Evolutionary conservation across 73 alveolate species (phyloP).

Genomic region (Breviolum minutum): DNA sequence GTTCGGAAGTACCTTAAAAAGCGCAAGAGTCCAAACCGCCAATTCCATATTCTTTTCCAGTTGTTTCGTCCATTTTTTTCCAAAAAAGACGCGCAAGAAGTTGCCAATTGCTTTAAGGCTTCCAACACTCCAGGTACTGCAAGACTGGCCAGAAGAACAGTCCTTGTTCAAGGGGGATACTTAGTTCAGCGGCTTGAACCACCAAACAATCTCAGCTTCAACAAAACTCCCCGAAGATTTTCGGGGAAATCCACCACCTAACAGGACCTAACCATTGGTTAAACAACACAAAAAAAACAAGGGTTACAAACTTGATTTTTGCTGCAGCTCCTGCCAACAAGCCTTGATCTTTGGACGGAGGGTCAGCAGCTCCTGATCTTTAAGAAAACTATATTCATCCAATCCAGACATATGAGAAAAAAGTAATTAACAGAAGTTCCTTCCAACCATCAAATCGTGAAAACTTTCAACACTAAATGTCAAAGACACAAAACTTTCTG

Average conservation of each 20-base stretch:
- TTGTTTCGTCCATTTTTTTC: background rate
- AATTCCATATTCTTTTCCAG: too few relatives aligned
- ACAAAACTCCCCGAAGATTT: too few relatives aligned
- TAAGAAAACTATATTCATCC: background rate
- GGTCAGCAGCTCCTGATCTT: constrained; percentile 35
- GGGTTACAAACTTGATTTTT: background rate
- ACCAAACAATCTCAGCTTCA: too few relatives aligned
- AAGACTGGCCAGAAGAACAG: constrained; percentile 47
- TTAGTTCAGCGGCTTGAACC: background rate
- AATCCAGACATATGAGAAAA: background rate
- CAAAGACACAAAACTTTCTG: too few relatives aligned
- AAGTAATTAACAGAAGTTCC: too few relatives aligned
- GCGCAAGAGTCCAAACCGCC: background rate
- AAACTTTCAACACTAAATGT: background rate
- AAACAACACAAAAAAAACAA: too few relatives aligned
- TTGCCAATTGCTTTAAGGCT: background rate
- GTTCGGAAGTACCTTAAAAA: constrained; percentile 7
- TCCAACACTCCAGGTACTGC: constrained; percentile 49
- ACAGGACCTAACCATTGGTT: background rate
- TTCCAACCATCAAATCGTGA: background rate
- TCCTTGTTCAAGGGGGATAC: background rate
- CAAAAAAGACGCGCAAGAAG: background rate
- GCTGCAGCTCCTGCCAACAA: constrained; percentile 22
- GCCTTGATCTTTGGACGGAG: constrained; percentile 46
- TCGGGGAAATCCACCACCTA: too few relatives aligned